These are phyloP conservation scores for Talaromyces thailandensis DNA, from an alignment of 495 filamentous ascomycete genomes.

Conservation along the genomic window DNA sequence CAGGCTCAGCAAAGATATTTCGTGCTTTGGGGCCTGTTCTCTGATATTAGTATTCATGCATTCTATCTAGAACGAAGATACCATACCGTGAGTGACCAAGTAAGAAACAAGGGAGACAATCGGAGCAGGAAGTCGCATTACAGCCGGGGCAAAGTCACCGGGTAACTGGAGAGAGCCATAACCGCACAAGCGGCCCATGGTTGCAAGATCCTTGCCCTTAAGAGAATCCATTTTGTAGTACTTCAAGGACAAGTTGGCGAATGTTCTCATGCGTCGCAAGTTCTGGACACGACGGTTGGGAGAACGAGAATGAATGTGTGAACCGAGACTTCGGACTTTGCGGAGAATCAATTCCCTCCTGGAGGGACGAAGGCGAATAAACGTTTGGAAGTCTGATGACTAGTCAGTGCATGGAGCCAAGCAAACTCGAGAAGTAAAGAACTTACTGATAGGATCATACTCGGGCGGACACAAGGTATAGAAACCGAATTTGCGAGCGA, in stretches of 20 bases:
- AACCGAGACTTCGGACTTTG: conserved; percentile 20
- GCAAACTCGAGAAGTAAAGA: background rate
- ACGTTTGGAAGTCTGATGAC: background rate
- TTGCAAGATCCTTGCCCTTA: conserved; percentile 52
- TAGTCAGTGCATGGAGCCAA: background rate
- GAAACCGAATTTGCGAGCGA: background rate
- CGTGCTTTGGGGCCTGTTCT: conserved; percentile 17
- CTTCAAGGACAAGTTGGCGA: conserved; percentile 20
- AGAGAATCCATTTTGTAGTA: conserved; percentile 43
- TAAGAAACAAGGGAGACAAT: conserved; percentile 62
- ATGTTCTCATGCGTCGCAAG: conserved; percentile 35
- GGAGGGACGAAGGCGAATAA: background rate
- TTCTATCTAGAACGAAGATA: background rate
- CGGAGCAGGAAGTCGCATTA: conserved; percentile 61
- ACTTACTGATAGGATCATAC: conserved; percentile 6
- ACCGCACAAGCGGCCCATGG: conserved; percentile 64
- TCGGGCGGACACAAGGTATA: background rate
- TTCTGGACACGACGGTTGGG: conserved; percentile 32
- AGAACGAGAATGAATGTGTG: conserved; percentile 12
- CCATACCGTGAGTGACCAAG: conserved; percentile 57
- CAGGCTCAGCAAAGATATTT: conserved; percentile 25
- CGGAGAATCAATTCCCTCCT: conserved; percentile 16
- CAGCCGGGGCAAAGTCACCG: conserved; percentile 51
- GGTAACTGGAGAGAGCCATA: conserved; percentile 61
- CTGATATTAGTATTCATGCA: conserved; percentile 20